Percentiles rank a stretch among this genome's conserved stretches.
Conservation (phyloP, 192 early-diverging fungal species). For the Linnemannia hyalina region DNA sequence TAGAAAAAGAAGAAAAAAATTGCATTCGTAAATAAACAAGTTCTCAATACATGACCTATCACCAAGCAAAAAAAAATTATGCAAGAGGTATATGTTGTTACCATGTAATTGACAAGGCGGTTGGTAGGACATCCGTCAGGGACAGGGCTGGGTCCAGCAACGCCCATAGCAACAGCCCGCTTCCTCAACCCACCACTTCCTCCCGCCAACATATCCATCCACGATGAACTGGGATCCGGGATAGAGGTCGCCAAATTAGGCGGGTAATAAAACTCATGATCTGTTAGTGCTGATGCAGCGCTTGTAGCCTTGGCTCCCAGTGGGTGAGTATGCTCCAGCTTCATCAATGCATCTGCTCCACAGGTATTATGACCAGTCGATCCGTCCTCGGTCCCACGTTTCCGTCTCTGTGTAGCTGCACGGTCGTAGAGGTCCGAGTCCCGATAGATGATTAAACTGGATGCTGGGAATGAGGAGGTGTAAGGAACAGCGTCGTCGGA, state of each 20-base stretch:
- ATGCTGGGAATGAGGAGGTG: constrained; percentile 18
- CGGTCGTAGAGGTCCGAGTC: constrained; percentile 67
- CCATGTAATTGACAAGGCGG: constrained; percentile 50
- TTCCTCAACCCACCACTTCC: constrained; percentile 8
- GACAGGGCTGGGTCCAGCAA: constrained; percentile 43
- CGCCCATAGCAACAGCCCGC: constrained; percentile 25
- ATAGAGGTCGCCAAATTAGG: constrained; percentile 46
- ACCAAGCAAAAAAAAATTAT: neutral
- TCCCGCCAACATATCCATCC: constrained; percentile 18
- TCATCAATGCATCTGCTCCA: neutral
- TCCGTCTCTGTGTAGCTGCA: constrained; percentile 13
- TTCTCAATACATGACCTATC: constrained; percentile 19
- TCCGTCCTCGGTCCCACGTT: constrained; percentile 11
- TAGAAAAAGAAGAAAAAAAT: neutral
- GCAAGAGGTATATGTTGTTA: constrained; percentile 32
- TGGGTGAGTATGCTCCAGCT: neutral
- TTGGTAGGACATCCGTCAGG: constrained; percentile 42
- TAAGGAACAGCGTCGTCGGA: constrained; percentile 64
- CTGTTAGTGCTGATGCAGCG: neutral
- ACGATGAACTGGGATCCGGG: constrained; percentile 28
- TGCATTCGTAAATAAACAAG: neutral
- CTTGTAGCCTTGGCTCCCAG: neutral
- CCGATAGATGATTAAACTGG: constrained; percentile 70
- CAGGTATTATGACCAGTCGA: neutral
- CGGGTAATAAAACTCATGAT: constrained; percentile 44